phyloP scores from a whole-genome alignment of 352 stramenopile genomes.

The Globisporangium radiosum region DNA sequence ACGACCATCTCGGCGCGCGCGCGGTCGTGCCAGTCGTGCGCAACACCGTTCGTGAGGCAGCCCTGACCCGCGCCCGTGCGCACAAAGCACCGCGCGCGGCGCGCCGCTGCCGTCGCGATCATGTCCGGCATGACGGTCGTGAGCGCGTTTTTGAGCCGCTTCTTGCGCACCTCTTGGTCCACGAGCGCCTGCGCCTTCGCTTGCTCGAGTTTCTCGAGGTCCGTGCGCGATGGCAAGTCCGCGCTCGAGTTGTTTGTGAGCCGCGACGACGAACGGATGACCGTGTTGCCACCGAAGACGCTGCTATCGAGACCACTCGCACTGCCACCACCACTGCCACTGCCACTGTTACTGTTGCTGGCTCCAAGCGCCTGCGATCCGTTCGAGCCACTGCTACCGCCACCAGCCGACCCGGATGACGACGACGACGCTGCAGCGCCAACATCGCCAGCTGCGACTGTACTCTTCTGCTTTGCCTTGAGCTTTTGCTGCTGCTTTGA shows the following conservation, averaged over 20 bases:
- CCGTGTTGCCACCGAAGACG: conserved; percentile 14
- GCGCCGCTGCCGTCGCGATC: conserved; percentile 57
- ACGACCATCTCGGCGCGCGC: conserved; percentile 70
- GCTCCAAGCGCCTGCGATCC: neutral
- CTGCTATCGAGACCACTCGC: conserved; percentile 15
- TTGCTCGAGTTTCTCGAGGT: conserved; percentile 81
- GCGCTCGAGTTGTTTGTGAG: conserved; percentile 83
- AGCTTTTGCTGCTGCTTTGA: conserved; percentile 62
- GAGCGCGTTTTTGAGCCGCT: conserved; percentile 76
- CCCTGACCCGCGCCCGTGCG: conserved; percentile 51
- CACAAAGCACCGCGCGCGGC: conserved; percentile 42
- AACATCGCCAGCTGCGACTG: conserved; percentile 14
- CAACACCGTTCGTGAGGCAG: conserved; percentile 56
- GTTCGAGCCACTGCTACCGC: neutral
- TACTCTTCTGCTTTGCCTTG: conserved; percentile 38
- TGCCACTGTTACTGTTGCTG: neutral
- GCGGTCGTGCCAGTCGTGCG: conserved; percentile 52
- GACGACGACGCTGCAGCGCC: conserved; percentile 1
- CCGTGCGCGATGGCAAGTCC: conserved; percentile 59
- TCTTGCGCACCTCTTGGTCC: conserved; percentile 80
- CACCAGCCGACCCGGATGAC: neutral
- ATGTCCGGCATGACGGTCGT: conserved; percentile 83
- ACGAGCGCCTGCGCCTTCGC: conserved; percentile 62
- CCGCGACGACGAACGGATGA: conserved; percentile 71
- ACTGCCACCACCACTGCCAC: conserved; percentile 7